These are phyloP conservation scores for Eimeria necatrix DNA, from an alignment of 169 alveolate species.

Conservation along the genomic window DNA sequence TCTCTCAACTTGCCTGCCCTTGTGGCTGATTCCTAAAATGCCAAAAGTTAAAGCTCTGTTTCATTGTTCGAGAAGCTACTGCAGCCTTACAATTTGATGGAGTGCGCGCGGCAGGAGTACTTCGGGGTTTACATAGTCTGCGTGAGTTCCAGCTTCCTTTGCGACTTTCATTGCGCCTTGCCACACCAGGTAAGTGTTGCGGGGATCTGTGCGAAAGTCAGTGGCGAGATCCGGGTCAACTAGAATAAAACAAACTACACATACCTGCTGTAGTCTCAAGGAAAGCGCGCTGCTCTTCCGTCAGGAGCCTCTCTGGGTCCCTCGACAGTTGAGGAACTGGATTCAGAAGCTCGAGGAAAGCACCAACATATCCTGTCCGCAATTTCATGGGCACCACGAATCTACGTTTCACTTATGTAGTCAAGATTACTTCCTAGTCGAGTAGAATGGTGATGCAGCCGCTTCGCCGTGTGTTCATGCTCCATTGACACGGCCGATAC, in stretches of 20 bases:
- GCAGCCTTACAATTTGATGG: constrained; percentile 60
- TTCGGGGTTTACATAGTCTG: constrained; percentile 67
- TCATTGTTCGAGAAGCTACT: not conserved
- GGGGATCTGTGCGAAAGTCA: constrained; percentile 60
- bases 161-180: constrained; percentile 80
- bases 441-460: constrained; percentile 68
- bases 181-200: constrained; percentile 75
- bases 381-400: not conserved
- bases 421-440: constrained; percentile 51
- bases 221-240: not conserved
- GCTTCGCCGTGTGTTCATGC: constrained; percentile 72
- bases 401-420: not conserved
- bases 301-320: constrained; percentile 66
- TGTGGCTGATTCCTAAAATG: constrained; percentile 62
- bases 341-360: constrained; percentile 68
- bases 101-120: constrained; percentile 70
- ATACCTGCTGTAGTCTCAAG: constrained; percentile 63
- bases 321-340: constrained; percentile 70
- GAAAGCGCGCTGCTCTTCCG: constrained; percentile 68
- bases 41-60: not conserved
- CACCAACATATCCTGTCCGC: constrained; percentile 63
- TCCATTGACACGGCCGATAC: constrained; percentile 77
- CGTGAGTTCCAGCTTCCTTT: constrained; percentile 75
- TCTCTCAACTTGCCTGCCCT: constrained; percentile 65
- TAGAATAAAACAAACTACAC: not conserved